These are phyloP conservation scores for Coniferiporia sulphurascens DNA, from an alignment of 1,284 basidiomycete species.

Conservation along the genomic window DNA sequence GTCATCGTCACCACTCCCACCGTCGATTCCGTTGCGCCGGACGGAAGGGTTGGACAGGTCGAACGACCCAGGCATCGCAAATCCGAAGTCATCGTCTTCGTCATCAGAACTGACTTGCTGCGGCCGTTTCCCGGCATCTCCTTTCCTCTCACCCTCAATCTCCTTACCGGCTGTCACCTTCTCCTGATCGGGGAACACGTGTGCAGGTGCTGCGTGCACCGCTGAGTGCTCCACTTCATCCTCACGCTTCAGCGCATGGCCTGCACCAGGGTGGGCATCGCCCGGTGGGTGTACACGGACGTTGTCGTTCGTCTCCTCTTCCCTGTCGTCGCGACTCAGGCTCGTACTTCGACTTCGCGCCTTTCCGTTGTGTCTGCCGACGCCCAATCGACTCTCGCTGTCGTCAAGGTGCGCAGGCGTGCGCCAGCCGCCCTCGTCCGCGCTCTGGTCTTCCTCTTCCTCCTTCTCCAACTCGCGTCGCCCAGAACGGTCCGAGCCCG, in stretches of 20 bases:
- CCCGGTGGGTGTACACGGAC: conserved; percentile 12
- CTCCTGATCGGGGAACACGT: neutral
- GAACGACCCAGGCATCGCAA: conserved; percentile 47
- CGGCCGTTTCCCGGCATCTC: conserved; percentile 11
- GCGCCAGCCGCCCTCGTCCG: conserved; percentile 11
- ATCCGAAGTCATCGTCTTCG: conserved; percentile 22
- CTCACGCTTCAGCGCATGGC: neutral
- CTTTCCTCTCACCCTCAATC: conserved; percentile 2
- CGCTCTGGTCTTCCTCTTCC: conserved; percentile 6
- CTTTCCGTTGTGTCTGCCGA: neutral
- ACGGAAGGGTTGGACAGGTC: conserved; percentile 24
- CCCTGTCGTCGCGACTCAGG: too few species aligned
- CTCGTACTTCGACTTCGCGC: neutral
- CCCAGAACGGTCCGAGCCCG: conserved; percentile 26
- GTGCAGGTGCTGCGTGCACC: neutral
- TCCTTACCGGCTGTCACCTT: neutral
- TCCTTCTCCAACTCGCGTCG: conserved; percentile 3
- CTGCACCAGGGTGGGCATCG: neutral
- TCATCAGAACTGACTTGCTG: neutral
- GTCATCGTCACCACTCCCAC: too few species aligned
- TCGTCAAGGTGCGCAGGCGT: conserved; percentile 1
- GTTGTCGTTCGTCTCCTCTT: conserved; percentile 12
- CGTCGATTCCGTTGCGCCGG: too few species aligned
- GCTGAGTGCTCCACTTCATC: neutral
- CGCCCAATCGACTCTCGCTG: conserved; percentile 2